These are phyloP conservation scores for Penicillium herquei DNA, from an alignment of 495 filamentous ascomycete species.

Conservation along the genomic window DNA sequence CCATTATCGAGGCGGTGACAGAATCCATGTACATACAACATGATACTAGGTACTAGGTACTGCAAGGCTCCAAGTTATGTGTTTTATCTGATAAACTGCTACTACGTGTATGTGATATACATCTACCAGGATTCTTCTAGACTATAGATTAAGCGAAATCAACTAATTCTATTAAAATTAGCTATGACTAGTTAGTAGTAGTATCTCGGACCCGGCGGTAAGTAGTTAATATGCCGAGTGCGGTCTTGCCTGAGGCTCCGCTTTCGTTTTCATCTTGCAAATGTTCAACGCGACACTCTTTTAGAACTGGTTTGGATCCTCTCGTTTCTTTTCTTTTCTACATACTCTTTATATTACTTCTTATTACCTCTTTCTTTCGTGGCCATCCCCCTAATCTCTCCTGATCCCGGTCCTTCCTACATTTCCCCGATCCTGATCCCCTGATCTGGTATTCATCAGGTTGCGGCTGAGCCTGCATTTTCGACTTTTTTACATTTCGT, in stretches of 20 bases:
- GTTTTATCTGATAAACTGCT: too few relatives aligned
- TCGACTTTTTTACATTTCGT: too few relatives aligned
- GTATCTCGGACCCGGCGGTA: conserved; percentile 17
- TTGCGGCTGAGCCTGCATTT: conserved; percentile 28
- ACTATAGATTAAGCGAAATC: too few relatives aligned
- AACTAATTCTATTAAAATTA: background rate
- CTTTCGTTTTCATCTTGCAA: conserved; percentile 22
- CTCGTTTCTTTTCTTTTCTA: conserved; percentile 11
- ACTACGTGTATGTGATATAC: too few relatives aligned
- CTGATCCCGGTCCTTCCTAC: conserved; percentile 21
- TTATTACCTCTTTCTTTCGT: background rate
- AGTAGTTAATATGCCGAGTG: conserved; percentile 11
- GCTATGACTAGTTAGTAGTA: too few relatives aligned
- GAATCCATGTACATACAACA: too few relatives aligned
- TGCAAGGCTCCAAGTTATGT: too few relatives aligned
- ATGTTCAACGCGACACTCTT: conserved; percentile 9
- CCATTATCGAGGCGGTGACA: too few relatives aligned
- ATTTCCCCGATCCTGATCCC: background rate
- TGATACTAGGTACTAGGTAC: too few relatives aligned
- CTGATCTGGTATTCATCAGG: conserved; percentile 30
- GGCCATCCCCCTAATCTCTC: conserved; percentile 22
- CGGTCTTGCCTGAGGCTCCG: conserved; percentile 29
- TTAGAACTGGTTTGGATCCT: conserved; percentile 8
- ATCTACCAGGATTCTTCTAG: too few relatives aligned
- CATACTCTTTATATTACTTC: conserved; percentile 6